Base-by-base conservation (phyloP, 169 alveolate species). In the Eimeria falciformis region DNA sequence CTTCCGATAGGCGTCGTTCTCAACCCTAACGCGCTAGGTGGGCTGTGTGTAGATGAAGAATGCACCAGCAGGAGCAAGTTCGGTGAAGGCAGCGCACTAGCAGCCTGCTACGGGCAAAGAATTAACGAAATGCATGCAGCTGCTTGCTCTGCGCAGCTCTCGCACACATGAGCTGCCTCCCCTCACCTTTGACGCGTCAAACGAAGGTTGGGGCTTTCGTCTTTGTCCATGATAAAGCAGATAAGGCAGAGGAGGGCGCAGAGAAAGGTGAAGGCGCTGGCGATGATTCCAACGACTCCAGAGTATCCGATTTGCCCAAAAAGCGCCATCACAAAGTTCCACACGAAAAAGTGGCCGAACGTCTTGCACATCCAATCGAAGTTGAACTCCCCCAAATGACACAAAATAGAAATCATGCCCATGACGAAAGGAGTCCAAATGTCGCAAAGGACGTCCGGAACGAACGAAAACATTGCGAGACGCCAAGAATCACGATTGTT, bases 201-300 rank as follows among this genome's bases (percentile, higher is more conserved):
- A 23, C n/a, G 84, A 58, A 86, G 92, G 47, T 75, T 68, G 45
- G 92, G 86, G 65, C 81, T 56, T 46, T 68, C 73, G 43, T 53
- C 81, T 56, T 33, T 45, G 65, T 46, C 92, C 23, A 86, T 71
- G 92, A 86, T 12, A 65, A 47, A 58, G 50, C 92, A 86, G 5
- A 86, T 86, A 14, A 86, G 82, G 9, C 85, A 46, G 6, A 86
- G 85, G 17, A 86, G 65, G 4, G 92, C 23, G 68, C 75, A 29
- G 58, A 88, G 81, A 11, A 88, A 33, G 17, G 93, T 62, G 58
- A 88, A 43, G 71, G 83, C 50, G 45, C 89, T 62, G 86, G 89
- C 62, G 17, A 88, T 88, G 89, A 88, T 88, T 66, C 93, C 93
- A 2, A 88, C 47, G 75, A 81, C 86, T 50, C 93, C 93, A 0